Base-by-base conservation (phyloP, 2,329 filamentous ascomycete genomes). In the Allantophomopsis lycopodina region DNA sequence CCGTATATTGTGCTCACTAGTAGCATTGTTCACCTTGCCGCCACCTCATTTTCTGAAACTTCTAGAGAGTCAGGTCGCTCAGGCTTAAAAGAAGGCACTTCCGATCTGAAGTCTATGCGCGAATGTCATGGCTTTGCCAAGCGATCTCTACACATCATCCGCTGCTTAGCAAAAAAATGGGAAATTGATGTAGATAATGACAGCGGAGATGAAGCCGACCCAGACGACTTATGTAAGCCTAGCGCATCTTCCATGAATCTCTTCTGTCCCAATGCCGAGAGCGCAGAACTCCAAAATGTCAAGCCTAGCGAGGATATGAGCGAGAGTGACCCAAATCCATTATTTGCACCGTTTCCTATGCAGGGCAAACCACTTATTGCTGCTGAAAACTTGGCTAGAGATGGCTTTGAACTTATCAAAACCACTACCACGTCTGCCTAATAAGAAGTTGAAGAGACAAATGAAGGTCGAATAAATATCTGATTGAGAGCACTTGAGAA, bases 41-140 rank as follows among this genome's bases (percentile, higher is more conserved):
- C 37, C 12, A 16, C 44, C 32, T 37, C 31, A 10, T 32, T 16
- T 14, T 16, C 21, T 12, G 20, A 5, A n/a, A 17, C 13, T 17
- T 21, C 16, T 21, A 34, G 14, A 15, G 12, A 28, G 30, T 28
- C 23, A 12, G 32, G 32, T 15, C 3, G 7, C 16, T 4, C 12
- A 34, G 5, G 16, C 7, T 13, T 40, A 3, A n/a, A 14, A 23
- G 36, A 39, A 17, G 16, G 28, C 20, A 16, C 7, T 31, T 4
- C 36, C 12, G 70, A 76, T 44, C 57, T 76, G 16, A 65, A 67
- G 0, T 71, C 76, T 48, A 76, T 76, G 72, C 68, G 69, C 2
- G 71, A 71, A 0, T 42, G 40, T 31, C 40, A 42, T 32, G 37
- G 37, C 31, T 42, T 40, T 31, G 37, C 40, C 7, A 15, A 35